These are phyloP conservation scores for Ceratopteris richardii DNA, from an alignment of 75 land plant species.

Conservation along the genomic window DNA sequence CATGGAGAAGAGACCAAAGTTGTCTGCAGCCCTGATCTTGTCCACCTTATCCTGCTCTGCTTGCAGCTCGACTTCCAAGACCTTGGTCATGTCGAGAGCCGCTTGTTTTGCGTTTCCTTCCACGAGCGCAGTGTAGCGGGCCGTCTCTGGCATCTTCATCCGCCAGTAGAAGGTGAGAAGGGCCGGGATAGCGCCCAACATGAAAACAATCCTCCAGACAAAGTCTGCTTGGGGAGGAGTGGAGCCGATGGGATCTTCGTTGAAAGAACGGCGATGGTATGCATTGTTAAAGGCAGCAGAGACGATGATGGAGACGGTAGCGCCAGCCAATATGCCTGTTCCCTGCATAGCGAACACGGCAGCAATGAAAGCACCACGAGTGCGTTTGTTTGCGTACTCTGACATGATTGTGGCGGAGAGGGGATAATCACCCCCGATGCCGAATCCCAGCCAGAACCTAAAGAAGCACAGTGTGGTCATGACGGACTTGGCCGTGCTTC, in stretches of 20 bases:
- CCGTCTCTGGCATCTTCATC: conserved; percentile 29
- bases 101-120: conserved; percentile 15
- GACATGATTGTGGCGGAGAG: conserved; percentile 19
- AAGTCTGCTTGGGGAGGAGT: conserved; percentile 15
- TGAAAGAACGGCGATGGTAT: conserved; percentile 7
- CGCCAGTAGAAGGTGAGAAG: too few relatives aligned
- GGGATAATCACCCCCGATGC: too few relatives aligned
- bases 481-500: conserved; percentile 16
- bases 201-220: too few relatives aligned
- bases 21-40: too few relatives aligned
- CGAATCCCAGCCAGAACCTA: conserved; percentile 26
- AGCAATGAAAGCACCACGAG: too few relatives aligned
- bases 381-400: too few relatives aligned
- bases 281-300: conserved; percentile 6
- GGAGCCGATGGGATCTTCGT: conserved; percentile 8
- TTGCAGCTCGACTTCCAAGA: conserved; percentile 28
- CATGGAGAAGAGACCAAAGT: conserved; percentile 4
- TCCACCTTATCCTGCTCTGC: too few relatives aligned
- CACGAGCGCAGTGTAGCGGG: conserved; percentile 20
- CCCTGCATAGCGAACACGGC: too few relatives aligned
- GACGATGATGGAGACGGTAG: too few relatives aligned
- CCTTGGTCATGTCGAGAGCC: conserved; percentile 16
- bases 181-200: too few relatives aligned
- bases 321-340: too few relatives aligned
- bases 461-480: conserved; percentile 31